Percentiles rank a stretch among this genome's conserved stretches.
phyloP scores from a whole-genome alignment of 345 rosid genomes.

The Schrenkiella parvula region DNA sequence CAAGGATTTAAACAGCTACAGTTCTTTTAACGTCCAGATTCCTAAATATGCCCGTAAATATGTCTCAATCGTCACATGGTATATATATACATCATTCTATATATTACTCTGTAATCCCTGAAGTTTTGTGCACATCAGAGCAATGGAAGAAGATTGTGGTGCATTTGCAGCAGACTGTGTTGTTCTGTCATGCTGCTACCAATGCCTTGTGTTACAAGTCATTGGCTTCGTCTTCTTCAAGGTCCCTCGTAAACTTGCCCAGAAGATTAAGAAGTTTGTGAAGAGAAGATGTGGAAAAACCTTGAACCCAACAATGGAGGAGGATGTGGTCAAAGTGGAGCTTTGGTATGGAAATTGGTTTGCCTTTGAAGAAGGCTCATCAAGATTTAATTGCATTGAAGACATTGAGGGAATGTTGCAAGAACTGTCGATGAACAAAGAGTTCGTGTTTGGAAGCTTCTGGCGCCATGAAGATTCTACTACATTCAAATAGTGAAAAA shows the following conservation, averaged over 20 bases:
- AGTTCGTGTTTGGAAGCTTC: conserved; percentile 84
- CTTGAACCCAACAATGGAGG: conserved; percentile 17
- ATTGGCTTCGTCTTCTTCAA: conserved; percentile 45
- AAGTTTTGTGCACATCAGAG: conserved; percentile 18
- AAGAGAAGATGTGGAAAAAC: conserved; percentile 30
- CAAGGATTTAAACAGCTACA: conserved; percentile 22
- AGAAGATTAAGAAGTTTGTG: conserved; percentile 44
- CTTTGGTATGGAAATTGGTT: background rate
- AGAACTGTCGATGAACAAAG: conserved; percentile 50
- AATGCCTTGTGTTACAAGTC: conserved; percentile 67
- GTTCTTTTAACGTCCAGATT: conserved; percentile 46
- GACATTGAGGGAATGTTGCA: conserved; percentile 58
- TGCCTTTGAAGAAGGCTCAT: conserved; percentile 1
- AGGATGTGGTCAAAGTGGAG: conserved; percentile 11
- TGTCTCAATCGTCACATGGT: conserved; percentile 29
- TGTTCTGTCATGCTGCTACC: conserved; percentile 73
- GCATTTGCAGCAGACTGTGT: conserved; percentile 70
- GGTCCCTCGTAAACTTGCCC: conserved; percentile 48
- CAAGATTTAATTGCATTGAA: conserved; percentile 34
- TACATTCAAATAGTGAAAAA: background rate
- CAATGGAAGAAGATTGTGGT: conserved; percentile 55
- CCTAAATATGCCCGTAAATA: conserved; percentile 26
- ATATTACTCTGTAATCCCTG: background rate
- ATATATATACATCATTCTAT: background rate
- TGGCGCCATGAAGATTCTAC: conserved; percentile 48